Evolutionary conservation across 352 stramenopile genomes (phyloP).

Genomic region (Blastocystis sp.): DNA sequence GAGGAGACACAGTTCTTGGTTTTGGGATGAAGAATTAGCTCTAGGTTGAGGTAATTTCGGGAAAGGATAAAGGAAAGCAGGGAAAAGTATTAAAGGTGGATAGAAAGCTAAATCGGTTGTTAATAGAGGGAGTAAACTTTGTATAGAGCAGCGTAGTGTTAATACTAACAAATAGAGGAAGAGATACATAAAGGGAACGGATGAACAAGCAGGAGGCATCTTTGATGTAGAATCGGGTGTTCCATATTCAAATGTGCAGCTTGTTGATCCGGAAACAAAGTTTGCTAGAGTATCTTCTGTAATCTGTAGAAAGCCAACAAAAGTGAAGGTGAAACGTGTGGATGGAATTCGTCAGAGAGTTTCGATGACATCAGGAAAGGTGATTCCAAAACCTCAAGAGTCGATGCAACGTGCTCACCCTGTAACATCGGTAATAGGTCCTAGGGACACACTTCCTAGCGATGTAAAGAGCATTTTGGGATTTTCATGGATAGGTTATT

Average conservation of each 20-base stretch:
- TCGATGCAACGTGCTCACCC: slow-evolving; percentile 51
- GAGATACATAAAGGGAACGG: slow-evolving; percentile 18
- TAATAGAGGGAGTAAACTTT: slow-evolving; percentile 70
- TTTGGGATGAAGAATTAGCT: background rate
- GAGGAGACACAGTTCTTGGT: slow-evolving; percentile 1
- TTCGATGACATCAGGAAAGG: slow-evolving; percentile 16
- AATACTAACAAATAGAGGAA: slow-evolving; percentile 42
- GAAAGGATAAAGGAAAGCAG: slow-evolving; percentile 69
- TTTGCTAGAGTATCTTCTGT: background rate
- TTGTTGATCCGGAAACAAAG: slow-evolving; percentile 69
- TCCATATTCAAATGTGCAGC: slow-evolving; percentile 70
- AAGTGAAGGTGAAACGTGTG: slow-evolving; percentile 61
- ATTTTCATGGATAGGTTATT: slow-evolving; percentile 17
- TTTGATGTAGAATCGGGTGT: slow-evolving; percentile 63
- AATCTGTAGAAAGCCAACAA: slow-evolving; percentile 59
- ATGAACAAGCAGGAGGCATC: slow-evolving; percentile 66
- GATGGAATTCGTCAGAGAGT: slow-evolving; percentile 51
- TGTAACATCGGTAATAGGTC: slow-evolving; percentile 24
- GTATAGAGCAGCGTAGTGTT: background rate
- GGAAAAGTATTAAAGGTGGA: slow-evolving; percentile 69
- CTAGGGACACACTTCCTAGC: slow-evolving; percentile 56
- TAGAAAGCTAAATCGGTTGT: slow-evolving; percentile 68
- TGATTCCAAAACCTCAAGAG: slow-evolving; percentile 59
- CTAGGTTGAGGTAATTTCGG: slow-evolving; percentile 69
- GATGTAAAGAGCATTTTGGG: slow-evolving; percentile 6